These are phyloP conservation scores for Somion occarium DNA, from an alignment of 1,284 basidiomycete species.

Conservation along the genomic window DNA sequence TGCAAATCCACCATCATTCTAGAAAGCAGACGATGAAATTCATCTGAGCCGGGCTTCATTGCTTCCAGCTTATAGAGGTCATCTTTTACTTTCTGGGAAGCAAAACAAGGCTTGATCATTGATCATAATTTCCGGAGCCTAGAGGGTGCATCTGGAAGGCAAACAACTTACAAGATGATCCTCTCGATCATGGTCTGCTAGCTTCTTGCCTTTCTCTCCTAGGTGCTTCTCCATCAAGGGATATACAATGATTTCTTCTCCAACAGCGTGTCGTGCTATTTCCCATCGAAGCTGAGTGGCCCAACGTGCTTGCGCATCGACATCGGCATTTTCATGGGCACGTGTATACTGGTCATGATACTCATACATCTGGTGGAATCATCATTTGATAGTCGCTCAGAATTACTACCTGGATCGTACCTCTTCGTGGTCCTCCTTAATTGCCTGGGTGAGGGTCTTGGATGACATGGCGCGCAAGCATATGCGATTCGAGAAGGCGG, in stretches of 20 bases:
- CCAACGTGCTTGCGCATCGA: conserved; percentile 49
- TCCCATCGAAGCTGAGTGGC: conserved; percentile 55
- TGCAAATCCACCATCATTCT: conserved; percentile 43
- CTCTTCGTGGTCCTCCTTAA: conserved; percentile 45
- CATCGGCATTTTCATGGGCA: conserved; percentile 32
- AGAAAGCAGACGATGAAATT: conserved; percentile 39
- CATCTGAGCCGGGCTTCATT: conserved; percentile 35
- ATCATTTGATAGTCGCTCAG: background rate
- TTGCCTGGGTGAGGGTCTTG: conserved; percentile 33
- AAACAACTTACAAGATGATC: conserved; percentile 47
- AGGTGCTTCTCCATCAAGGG: conserved; percentile 62
- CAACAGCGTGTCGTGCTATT: conserved; percentile 56
- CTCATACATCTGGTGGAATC: conserved; percentile 53
- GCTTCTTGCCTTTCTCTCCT: conserved; percentile 44
- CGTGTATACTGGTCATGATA: conserved; percentile 51
- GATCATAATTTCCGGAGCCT: no score
- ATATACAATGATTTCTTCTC: conserved; percentile 65
- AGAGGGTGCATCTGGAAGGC: no score
- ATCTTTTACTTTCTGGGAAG: conserved; percentile 40
- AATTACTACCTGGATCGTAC: no score
- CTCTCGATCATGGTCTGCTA: conserved; percentile 53
- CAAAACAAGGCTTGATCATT: no score
- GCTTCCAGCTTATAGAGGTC: conserved; percentile 43
- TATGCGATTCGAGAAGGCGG: background rate
- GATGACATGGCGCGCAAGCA: conserved; percentile 22